Conservation (phyloP, 192 early-diverging fungal species). For the Chytriomyces sp. region DNA sequence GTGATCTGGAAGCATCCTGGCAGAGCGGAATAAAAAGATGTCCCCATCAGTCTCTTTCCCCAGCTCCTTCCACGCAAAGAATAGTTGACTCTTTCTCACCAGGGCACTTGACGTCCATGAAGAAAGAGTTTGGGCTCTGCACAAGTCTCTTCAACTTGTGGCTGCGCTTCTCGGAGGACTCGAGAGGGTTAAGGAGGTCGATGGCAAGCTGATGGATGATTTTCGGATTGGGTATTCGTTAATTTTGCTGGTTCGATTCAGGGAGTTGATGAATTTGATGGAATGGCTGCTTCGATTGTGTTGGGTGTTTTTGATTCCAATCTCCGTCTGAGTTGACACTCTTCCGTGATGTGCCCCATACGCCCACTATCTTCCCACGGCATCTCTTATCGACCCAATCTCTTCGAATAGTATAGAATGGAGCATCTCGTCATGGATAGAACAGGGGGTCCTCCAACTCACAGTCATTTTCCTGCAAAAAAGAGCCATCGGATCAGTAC, state of each 20-base stretch:
- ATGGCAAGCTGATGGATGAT: conserved; percentile 70
- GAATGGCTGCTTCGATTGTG: not conserved
- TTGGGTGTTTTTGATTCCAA: not conserved
- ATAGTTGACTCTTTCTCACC: conserved; percentile 47
- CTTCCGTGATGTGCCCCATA: no score
- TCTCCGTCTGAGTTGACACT: not conserved
- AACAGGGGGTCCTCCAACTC: not conserved
- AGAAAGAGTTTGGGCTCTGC: conserved; percentile 96
- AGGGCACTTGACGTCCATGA: conserved; percentile 98
- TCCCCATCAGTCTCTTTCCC: no score
- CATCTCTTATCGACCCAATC: no score
- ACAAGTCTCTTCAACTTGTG: conserved; percentile 98
- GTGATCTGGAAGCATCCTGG: conserved; percentile 94
- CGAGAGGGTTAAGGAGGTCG: conserved; percentile 93
- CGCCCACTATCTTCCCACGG: not conserved
- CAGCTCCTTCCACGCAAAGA: not conserved
- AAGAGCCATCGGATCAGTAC: no score
- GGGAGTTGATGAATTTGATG: not conserved
- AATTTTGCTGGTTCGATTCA: not conserved
- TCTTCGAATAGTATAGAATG: not conserved
- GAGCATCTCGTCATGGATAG: not conserved
- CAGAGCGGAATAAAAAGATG: not conserved
- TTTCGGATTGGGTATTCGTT: not conserved
- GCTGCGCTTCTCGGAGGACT: conserved; percentile 72
- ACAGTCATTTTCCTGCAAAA: conserved; percentile 12